Evolutionary conservation across 345 rosid genomes (phyloP), one percentile per base, ranked within the genome.

Genomic region (Gossypium mustelinum): DNA sequence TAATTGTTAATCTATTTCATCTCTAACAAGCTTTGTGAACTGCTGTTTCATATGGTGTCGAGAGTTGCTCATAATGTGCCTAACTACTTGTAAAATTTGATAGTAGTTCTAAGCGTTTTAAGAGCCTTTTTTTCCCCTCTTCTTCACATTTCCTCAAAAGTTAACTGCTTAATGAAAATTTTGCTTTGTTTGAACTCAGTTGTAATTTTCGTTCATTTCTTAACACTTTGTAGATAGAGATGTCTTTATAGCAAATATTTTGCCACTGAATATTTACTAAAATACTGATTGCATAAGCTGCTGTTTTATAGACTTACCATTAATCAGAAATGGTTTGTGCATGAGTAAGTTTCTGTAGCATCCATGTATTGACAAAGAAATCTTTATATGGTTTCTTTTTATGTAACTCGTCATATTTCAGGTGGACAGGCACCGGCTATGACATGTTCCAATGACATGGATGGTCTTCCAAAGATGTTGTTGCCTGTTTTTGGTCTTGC

Each of bases 401-500:
- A 54, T 39, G 29, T 39, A 52, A 72, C 72, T 39, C 56, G 57
- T 52, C 58, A 43, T 67, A 54, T 29, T 81, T 77, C 75, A 88
- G 88, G 80, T 74, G 24, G 57, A 59, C 74, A 52, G 75, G 79
- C 83, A 79, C 81, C 82, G 54, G 45, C 27, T 13, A 71, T 45
- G 47, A 78, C 76, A 14, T 78, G 67, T 41, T 72, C 60, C 62
- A 58, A 70, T 51, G 90, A 84, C 73, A 72, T 77, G 77, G 84
- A 78, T 39, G 73, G 75, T 52, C 74, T 79, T 65, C 83, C 81
- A 58, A 88, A 80, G 83, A 83, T 86, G 48, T 66, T 76, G 10
- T 79, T 95, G 79, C 89, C 89, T 12, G 85, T 86, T 43, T 88
- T 88, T 67, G 98, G 93, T 70, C 93, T 95, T 24, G 98, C 97